Percentiles rank a stretch among this genome's conserved stretches.
phyloP scores from a whole-genome alignment of 371 early-diverging fungal species.

The Mortierella sp. region DNA sequence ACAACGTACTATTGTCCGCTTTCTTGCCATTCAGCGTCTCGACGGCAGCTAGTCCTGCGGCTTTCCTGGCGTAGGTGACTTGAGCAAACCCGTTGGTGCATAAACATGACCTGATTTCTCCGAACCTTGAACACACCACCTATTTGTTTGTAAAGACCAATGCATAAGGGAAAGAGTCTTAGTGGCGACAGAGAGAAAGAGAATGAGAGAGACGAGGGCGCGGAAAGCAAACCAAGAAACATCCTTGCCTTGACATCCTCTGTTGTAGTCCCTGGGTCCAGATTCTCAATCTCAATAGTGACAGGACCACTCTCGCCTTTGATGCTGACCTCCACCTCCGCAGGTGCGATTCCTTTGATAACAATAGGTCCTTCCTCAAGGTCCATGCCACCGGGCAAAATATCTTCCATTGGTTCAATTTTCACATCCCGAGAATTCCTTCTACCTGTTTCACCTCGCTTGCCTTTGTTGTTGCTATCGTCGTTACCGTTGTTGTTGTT shows the following conservation, averaged over 20 bases:
- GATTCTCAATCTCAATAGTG: constrained; percentile 63
- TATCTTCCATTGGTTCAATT: constrained; percentile 2
- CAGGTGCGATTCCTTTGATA: constrained; percentile 54
- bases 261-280: constrained; percentile 64
- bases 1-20: constrained; percentile 40
- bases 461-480: neutral
- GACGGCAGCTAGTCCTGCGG: constrained; percentile 40
- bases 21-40: constrained; percentile 44
- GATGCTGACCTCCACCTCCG: neutral
- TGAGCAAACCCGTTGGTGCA: constrained; percentile 40
- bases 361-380: constrained; percentile 21
- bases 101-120: constrained; percentile 43
- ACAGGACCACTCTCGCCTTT: constrained; percentile 55
- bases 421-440: neutral
- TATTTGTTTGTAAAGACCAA: constrained; percentile 6
- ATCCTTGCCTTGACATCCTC: constrained; percentile 67
- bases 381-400: constrained; percentile 49
- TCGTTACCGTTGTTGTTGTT: neutral
- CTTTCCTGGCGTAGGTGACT: constrained; percentile 42
- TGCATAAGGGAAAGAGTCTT: neutral
- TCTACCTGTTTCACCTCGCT: neutral
- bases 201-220: no score
- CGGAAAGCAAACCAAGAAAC: no score
- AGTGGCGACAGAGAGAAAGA: neutral
- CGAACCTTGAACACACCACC: constrained; percentile 50